Percentiles rank a stretch among this genome's conserved stretches.
phyloP scores from a whole-genome alignment of 2,329 filamentous ascomycete species.

The Mollisiaceae sp. region DNA sequence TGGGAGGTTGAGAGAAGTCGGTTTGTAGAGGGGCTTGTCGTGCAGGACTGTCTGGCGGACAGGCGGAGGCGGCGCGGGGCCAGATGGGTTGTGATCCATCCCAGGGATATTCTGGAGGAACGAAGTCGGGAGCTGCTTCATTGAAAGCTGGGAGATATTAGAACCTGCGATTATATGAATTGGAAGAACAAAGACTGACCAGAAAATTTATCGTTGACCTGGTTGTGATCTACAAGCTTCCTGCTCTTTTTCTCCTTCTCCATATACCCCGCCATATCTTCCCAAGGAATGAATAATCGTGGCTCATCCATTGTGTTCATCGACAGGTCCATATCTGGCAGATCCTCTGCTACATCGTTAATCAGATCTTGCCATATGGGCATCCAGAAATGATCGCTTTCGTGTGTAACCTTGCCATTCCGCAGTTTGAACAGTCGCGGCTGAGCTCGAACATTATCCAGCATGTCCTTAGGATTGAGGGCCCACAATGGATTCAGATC shows the following conservation, averaged over 20 bases:
- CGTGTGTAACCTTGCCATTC: constrained; percentile 54
- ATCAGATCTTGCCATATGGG: constrained; percentile 46
- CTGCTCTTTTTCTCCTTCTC: constrained; percentile 28
- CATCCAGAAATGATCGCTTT: constrained; percentile 46
- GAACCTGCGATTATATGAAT: not conserved
- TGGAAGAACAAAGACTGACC: not conserved
- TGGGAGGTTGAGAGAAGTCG: constrained; percentile 51
- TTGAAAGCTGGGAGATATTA: not conserved
- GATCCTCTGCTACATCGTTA: constrained; percentile 50
- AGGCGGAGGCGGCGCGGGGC: constrained; percentile 62
- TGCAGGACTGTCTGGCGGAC: constrained; percentile 65
- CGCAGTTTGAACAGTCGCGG: constrained; percentile 65
- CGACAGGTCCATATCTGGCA: constrained; percentile 69
- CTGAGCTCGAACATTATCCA: constrained; percentile 55
- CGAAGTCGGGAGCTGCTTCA: constrained; percentile 11
- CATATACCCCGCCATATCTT: constrained; percentile 43
- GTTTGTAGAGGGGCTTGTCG: constrained; percentile 51
- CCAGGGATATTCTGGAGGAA: constrained; percentile 17
- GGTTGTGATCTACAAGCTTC: constrained; percentile 62
- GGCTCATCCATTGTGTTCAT: constrained; percentile 69
- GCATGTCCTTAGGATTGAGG: constrained; percentile 53
- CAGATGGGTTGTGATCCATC: constrained; percentile 52
- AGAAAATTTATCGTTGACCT: constrained; percentile 38
- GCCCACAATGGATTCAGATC: constrained; percentile 54
- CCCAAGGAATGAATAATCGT: constrained; percentile 62